Percentiles rank a stretch among this genome's conserved stretches.
Evolutionary conservation across 768 basidiomycete species (phyloP).

Genomic region (Amanita muscaria): DNA sequence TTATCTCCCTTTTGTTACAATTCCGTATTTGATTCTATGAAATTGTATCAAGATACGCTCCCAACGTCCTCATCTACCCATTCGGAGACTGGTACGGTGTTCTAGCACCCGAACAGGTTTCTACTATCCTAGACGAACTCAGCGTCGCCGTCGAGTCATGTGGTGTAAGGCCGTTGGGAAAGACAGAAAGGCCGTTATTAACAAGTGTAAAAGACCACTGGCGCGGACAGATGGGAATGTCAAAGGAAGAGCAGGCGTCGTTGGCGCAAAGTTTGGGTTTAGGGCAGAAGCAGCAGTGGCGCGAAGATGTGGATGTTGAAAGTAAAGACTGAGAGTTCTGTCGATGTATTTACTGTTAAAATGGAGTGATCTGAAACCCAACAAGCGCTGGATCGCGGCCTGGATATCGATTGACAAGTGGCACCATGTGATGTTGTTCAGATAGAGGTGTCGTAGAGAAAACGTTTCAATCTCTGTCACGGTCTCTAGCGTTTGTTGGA

Average conservation of each 20-base stretch:
- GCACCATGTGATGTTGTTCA: too few relatives aligned
- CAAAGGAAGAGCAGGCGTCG: not conserved
- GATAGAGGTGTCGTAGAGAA: too few relatives aligned
- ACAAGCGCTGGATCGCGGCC: too few relatives aligned
- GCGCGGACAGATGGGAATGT: constrained; percentile 3
- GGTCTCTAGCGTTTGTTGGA: too few relatives aligned
- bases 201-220: constrained; percentile 1
- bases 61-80: constrained; percentile 61
- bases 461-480: too few relatives aligned
- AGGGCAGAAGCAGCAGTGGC: too few relatives aligned
- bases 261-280: too few relatives aligned
- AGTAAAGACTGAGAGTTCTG: too few relatives aligned
- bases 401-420: too few relatives aligned
- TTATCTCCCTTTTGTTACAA: constrained; percentile 14
- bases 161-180: not conserved
- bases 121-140: not conserved
- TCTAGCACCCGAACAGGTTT: not conserved
- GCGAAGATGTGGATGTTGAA: too few relatives aligned
- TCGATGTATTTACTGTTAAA: too few relatives aligned
- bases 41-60: constrained; percentile 43
- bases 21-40: constrained; percentile 1
- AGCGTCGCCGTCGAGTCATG: not conserved
- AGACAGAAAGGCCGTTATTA: not conserved
- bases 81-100: constrained; percentile 59
- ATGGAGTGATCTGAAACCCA: too few relatives aligned